A percentile compares a stretch with the other conserved stretches of the same genome.
These are phyloP conservation scores for Stagonosporopsis cucurbitacearum DNA, from an alignment of 2,329 filamentous ascomycete species.

Conservation along the genomic window DNA sequence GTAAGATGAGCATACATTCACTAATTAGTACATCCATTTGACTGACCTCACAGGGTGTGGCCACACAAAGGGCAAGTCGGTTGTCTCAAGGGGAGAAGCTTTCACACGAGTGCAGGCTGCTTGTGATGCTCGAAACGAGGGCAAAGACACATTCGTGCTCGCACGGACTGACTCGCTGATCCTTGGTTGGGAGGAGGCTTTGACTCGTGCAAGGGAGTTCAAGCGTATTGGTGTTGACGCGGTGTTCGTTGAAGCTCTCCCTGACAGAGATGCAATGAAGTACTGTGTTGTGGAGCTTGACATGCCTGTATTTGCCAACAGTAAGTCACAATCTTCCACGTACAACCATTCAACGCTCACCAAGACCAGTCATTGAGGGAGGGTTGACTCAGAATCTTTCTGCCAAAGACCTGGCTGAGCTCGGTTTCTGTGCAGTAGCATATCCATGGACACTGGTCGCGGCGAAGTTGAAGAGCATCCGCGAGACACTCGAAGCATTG, in stretches of 20 bases:
- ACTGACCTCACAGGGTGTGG: background rate
- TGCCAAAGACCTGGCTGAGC: constrained; percentile 46
- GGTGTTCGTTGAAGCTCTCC: background rate
- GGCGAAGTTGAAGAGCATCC: constrained; percentile 52
- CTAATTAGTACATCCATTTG: background rate
- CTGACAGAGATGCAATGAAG: background rate
- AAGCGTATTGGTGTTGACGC: background rate
- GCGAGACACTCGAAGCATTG: constrained; percentile 48
- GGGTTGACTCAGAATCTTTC: constrained; percentile 53
- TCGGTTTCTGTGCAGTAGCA: constrained; percentile 47
- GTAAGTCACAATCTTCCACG: background rate
- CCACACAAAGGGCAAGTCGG: background rate
- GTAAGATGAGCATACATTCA: background rate
- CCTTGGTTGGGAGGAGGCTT: background rate
- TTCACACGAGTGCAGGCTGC: background rate
- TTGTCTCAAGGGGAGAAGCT: background rate
- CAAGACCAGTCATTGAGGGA: constrained; percentile 32
- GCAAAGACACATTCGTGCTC: background rate
- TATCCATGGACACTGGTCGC: constrained; percentile 57
- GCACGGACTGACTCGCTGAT: background rate
- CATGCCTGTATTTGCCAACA: background rate
- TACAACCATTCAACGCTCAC: background rate
- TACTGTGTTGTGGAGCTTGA: background rate
- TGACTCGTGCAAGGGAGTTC: background rate
- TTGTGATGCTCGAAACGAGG: background rate